phyloP scores from a whole-genome alignment of 305 asterid species.

The Fraxinus sp. region DNA sequence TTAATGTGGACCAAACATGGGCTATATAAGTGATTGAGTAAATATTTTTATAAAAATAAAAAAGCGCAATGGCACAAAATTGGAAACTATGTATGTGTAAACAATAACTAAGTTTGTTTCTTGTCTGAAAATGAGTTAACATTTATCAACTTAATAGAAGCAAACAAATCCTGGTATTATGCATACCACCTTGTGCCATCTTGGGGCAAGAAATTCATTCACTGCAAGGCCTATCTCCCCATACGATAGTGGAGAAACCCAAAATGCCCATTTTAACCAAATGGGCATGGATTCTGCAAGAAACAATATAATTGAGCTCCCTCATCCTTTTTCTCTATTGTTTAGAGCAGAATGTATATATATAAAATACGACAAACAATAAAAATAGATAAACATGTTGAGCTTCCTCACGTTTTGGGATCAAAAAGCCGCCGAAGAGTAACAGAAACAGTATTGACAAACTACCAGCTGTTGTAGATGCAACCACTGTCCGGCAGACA shows the following conservation, averaged over 20 bases:
- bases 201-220: conserved; percentile 77
- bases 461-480: conserved; percentile 57
- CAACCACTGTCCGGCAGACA: conserved; percentile 48
- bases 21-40: background rate
- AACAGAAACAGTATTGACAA: conserved; percentile 43
- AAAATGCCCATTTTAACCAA: conserved; percentile 87
- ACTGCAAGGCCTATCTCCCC: conserved; percentile 71
- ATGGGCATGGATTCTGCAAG: conserved; percentile 84
- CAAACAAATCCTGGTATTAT: background rate
- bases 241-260: conserved; percentile 85
- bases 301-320: conserved; percentile 19
- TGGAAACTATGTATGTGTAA: background rate
- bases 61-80: background rate
- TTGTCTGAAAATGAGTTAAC: background rate
- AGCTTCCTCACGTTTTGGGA: conserved; percentile 58
- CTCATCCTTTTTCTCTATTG: conserved; percentile 6
- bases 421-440: conserved; percentile 67
- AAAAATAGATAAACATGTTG: background rate
- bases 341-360: background rate
- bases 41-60: background rate
- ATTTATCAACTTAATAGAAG: background rate
- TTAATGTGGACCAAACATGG: too few relatives aligned
- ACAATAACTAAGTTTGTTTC: background rate
- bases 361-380: background rate
- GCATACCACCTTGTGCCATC: conserved; percentile 71